Percentiles rank a stretch among this genome's conserved stretches.
phyloP scores from a whole-genome alignment of 2,329 filamentous ascomycete species.

The Teratosphaeria destructans region DNA sequence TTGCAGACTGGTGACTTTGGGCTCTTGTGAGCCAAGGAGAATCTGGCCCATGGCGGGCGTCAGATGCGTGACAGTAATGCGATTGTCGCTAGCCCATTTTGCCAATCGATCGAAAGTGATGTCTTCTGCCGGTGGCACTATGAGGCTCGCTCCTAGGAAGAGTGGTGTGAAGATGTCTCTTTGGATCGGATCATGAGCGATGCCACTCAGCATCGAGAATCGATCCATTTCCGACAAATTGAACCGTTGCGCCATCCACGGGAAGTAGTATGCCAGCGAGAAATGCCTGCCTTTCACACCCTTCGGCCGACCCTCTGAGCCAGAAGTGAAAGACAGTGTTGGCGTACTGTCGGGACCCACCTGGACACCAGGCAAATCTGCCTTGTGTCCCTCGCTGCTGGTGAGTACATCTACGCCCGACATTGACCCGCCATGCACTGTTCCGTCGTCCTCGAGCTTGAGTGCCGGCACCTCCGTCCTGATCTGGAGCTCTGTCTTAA shows the following conservation, averaged over 20 bases:
- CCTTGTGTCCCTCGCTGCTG: conserved; percentile 41
- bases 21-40: conserved; percentile 73
- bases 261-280: conserved; percentile 74
- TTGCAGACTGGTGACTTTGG: conserved; percentile 48
- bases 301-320: conserved; percentile 70
- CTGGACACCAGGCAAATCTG: conserved; percentile 55
- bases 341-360: conserved; percentile 79
- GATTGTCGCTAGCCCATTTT: conserved; percentile 74
- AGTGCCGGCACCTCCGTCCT: conserved; percentile 67
- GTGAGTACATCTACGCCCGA: conserved; percentile 59
- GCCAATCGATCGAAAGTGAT: conserved; percentile 78
- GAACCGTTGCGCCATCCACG: conserved; percentile 87
- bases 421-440: conserved; percentile 56
- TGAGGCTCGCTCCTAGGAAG: conserved; percentile 68
- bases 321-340: conserved; percentile 54
- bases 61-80: conserved; percentile 71
- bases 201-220: conserved; percentile 78
- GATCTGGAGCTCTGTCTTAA: conserved; percentile 61
- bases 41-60: conserved; percentile 97
- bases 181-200: conserved; percentile 59
- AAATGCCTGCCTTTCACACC: conserved; percentile 83
- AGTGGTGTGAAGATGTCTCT: conserved; percentile 82
- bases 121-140: conserved; percentile 70
- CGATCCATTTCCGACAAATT: conserved; percentile 58
- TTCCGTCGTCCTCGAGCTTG: conserved; percentile 59